phyloP scores from a whole-genome alignment of 257 asterid species.

The Coffea canephora region DNA sequence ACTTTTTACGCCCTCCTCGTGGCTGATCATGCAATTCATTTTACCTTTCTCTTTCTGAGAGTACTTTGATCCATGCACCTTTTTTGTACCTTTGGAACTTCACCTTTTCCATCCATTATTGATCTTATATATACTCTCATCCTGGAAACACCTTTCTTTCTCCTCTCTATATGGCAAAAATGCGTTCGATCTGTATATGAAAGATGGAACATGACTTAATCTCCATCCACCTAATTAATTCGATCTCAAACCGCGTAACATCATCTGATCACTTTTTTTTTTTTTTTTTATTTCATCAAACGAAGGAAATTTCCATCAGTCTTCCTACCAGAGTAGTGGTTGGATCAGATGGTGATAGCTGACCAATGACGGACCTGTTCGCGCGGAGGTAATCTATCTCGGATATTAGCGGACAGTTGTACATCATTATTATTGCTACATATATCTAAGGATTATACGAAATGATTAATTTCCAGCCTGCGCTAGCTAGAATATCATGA shows the following conservation, averaged over 20 bases:
- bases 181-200: neutral
- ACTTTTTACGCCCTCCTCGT: constrained; percentile 59
- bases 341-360: neutral
- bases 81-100: constrained; percentile 48
- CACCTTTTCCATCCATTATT: constrained; percentile 40
- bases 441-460: neutral
- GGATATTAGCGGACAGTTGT: neutral
- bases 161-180: neutral
- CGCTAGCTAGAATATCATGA: neutral
- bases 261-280: too few species aligned
- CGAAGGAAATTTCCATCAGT: neutral
- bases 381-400: neutral
- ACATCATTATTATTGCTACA: neutral
- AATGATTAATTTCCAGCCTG: neutral
- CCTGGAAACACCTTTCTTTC: neutral
- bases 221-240: constrained; percentile 3
- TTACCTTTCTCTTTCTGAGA: constrained; percentile 28
- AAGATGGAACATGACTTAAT: constrained; percentile 11
- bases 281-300: neutral
- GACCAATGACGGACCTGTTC: neutral
- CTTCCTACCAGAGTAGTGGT: neutral
- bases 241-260: neutral
- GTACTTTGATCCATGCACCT: constrained; percentile 57
- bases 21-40: constrained; percentile 36
- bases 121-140: constrained; percentile 13